Evolutionary conservation across 495 filamentous ascomycete genomes (phyloP).

Genomic region (Tuber indicum): DNA sequence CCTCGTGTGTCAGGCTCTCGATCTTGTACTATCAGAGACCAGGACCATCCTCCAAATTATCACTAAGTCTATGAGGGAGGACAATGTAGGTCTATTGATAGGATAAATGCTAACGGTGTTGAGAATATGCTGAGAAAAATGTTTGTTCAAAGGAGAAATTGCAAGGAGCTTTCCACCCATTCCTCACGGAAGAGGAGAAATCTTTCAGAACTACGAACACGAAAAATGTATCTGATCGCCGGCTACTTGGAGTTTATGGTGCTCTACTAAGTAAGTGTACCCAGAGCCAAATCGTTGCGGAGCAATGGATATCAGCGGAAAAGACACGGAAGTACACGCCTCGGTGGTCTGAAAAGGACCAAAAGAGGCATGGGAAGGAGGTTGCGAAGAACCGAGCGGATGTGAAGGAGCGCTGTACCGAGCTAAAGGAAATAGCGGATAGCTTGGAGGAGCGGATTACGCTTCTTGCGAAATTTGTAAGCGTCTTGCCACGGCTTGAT

Average conservation of each 20-base stretch:
- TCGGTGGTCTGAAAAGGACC: neutral
- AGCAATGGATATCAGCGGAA: neutral
- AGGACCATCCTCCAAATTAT: neutral
- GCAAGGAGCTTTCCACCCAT: neutral
- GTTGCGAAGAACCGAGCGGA: neutral
- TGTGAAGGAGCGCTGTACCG: neutral
- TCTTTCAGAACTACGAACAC: neutral
- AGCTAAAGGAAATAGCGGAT: neutral
- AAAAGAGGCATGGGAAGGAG: neutral
- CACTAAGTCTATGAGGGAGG: neutral
- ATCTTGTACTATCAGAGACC: neutral
- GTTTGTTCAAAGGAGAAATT: neutral
- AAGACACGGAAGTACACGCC: neutral
- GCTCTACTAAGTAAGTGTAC: neutral
- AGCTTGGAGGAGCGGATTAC: neutral
- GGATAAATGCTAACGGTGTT: neutral
- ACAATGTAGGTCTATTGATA: neutral
- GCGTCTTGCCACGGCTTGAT: neutral
- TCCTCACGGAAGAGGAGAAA: constrained; percentile 3
- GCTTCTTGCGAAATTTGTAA: neutral
- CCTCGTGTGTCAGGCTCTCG: neutral
- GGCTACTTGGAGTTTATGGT: neutral
- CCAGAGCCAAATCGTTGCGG: neutral
- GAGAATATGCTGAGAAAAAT: neutral
- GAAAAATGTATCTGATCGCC: neutral